phyloP scores from a whole-genome alignment of 1,284 basidiomycete species.

The Puccinia coronata region DNA sequence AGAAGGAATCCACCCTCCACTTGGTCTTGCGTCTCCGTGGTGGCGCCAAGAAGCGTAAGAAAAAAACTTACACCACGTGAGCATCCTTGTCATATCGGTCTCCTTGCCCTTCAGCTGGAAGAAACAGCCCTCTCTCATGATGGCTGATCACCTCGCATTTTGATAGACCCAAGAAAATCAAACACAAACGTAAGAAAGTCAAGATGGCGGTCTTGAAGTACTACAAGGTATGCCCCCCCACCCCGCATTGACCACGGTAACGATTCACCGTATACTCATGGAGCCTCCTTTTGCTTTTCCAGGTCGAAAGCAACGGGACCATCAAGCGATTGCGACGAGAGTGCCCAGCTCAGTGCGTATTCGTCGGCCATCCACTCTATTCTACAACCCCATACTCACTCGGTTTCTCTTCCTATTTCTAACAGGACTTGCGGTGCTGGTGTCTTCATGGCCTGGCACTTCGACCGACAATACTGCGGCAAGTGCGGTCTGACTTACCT shows the following conservation, averaged over 20 bases:
- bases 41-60: slow-evolving; percentile 60
- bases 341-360: slow-evolving; percentile 38
- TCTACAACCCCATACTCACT: neutral
- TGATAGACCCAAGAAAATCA: slow-evolving; percentile 40
- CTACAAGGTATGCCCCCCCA: slow-evolving; percentile 27
- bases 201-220: slow-evolving; percentile 49
- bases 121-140: too few relatives aligned
- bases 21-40: slow-evolving; percentile 82
- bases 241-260: too few relatives aligned
- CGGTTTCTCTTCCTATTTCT: neutral
- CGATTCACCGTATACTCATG: neutral
- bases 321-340: slow-evolving; percentile 47
- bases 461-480: slow-evolving; percentile 46
- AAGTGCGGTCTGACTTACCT: slow-evolving; percentile 47
- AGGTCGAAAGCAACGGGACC: slow-evolving; percentile 44
- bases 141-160: neutral
- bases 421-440: slow-evolving; percentile 42
- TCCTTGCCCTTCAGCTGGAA: too few relatives aligned
- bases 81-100: too few relatives aligned
- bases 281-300: neutral
- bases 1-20: slow-evolving; percentile 94
- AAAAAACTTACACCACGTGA: slow-evolving; percentile 49
- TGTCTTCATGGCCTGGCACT: slow-evolving; percentile 48
- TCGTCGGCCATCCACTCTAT: neutral
- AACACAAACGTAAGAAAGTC: slow-evolving; percentile 50